Percentiles rank a stretch among this genome's conserved stretches.
phyloP scores from a whole-genome alignment of 768 basidiomycete species.

The Gloeopeniophorella convolvens region DNA sequence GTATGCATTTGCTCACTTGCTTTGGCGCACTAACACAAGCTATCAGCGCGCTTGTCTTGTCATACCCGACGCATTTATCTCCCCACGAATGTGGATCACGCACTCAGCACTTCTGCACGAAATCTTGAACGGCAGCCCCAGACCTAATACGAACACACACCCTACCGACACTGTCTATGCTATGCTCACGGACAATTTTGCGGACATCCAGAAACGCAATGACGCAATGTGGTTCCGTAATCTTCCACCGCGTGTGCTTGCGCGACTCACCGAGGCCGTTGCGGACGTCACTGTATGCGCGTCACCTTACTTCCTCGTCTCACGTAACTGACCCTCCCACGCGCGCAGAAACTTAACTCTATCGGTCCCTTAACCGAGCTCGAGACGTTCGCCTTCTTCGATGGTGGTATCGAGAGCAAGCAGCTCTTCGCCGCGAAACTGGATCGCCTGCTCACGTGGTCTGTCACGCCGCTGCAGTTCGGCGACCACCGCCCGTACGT shows the following conservation, averaged over 20 bases:
- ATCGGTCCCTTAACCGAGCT: conserved; percentile 63
- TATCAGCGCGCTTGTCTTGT: conserved; percentile 60
- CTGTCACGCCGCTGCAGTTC: conserved; percentile 72
- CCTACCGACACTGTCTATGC: conserved; percentile 32
- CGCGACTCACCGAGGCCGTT: conserved; percentile 55
- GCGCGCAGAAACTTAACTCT: conserved; percentile 62
- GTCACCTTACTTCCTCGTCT: background rate
- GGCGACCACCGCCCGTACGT: conserved; percentile 78
- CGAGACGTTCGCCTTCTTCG: conserved; percentile 51
- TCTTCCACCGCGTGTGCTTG: conserved; percentile 54
- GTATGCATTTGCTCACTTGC: conserved; percentile 11
- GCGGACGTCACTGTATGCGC: conserved; percentile 40
- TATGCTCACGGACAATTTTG: conserved; percentile 49
- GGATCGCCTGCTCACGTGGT: conserved; percentile 73
- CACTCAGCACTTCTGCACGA: conserved; percentile 44
- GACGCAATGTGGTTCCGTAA: conserved; percentile 73
- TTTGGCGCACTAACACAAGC: background rate
- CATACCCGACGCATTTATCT: conserved; percentile 68
- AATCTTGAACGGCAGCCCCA: conserved; percentile 39
- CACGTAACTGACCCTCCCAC: background rate
- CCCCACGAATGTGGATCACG: conserved; percentile 58
- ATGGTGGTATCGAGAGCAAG: conserved; percentile 30
- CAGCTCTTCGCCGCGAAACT: conserved; percentile 57
- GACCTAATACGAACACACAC: conserved; percentile 23
- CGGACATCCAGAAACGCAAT: conserved; percentile 70